A percentile compares a stretch with the other conserved stretches of the same genome.
Evolutionary conservation across 768 basidiomycete genomes (phyloP).

Genomic region (Boletus sp.): DNA sequence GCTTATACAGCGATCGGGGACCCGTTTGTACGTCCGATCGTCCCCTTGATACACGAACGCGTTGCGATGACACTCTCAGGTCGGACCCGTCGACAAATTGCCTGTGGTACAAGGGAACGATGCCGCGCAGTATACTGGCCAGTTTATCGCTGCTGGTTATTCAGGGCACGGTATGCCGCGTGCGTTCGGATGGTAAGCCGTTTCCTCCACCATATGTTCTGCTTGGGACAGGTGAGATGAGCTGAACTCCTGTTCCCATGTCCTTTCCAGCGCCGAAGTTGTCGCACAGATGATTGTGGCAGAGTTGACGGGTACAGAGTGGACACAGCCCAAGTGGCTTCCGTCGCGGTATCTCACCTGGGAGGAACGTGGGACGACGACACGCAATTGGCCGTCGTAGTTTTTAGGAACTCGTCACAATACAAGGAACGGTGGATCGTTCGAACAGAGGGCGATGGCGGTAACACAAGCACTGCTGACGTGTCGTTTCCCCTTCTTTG

Average conservation of each 20-base stretch:
- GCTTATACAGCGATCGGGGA: constrained; percentile 59
- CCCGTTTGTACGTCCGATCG: constrained; percentile 54
- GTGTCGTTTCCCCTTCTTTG: background rate
- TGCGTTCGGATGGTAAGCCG: constrained; percentile 55
- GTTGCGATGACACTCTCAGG: constrained; percentile 35
- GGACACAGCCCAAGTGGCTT: constrained; percentile 60
- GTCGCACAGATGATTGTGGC: constrained; percentile 56
- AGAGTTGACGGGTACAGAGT: constrained; percentile 41
- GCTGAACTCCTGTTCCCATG: background rate
- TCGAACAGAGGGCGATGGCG: background rate
- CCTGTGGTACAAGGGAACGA: constrained; percentile 11
- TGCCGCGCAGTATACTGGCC: constrained; percentile 43
- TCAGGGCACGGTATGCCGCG: constrained; percentile 81
- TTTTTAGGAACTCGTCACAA: too few species aligned
- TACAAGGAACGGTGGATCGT: background rate
- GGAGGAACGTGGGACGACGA: constrained; percentile 7
- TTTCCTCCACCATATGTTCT: background rate
- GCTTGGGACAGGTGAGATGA: background rate
- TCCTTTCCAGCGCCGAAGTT: constrained; percentile 51
- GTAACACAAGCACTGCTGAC: background rate
- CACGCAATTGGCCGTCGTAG: too few species aligned
- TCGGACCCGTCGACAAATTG: constrained; percentile 53
- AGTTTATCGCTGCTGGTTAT: constrained; percentile 72
- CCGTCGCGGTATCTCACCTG: constrained; percentile 51
- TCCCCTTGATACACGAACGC: background rate